A percentile compares a stretch with the other conserved stretches of the same genome.
Evolutionary conservation across 2,329 filamentous ascomycete genomes (phyloP).

Genomic region (Colletotrichum sp.): DNA sequence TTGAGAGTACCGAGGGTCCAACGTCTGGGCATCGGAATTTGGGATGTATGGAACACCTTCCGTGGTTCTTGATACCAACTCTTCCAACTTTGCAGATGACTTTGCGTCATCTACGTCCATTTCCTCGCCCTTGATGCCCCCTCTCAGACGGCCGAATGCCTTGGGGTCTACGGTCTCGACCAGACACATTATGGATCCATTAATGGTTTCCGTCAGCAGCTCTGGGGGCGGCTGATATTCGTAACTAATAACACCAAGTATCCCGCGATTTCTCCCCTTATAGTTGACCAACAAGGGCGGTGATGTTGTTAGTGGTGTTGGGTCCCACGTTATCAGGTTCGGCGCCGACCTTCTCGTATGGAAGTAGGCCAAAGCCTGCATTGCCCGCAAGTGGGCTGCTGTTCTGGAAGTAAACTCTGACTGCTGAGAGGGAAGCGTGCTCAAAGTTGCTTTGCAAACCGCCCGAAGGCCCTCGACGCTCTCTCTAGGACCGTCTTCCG

Average conservation of each 20-base stretch:
- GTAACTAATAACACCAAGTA: conserved; percentile 72
- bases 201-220: conserved; percentile 68
- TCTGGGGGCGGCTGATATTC: conserved; percentile 65
- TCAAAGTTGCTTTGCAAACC: conserved; percentile 48
- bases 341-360: conserved; percentile 46
- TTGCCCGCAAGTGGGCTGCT: conserved; percentile 69
- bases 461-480: conserved; percentile 58
- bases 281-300: conserved; percentile 70
- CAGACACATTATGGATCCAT: conserved; percentile 73
- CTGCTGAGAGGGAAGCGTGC: conserved; percentile 63
- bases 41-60: conserved; percentile 69
- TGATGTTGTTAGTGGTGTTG: conserved; percentile 58
- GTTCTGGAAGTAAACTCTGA: conserved; percentile 63
- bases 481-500: conserved; percentile 63
- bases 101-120: conserved; percentile 22
- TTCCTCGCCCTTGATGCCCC: not conserved
- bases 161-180: conserved; percentile 62
- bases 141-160: conserved; percentile 48
- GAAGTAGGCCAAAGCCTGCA: conserved; percentile 85
- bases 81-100: not conserved
- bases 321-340: conserved; percentile 49
- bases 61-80: conserved; percentile 43
- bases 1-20: conserved; percentile 64
- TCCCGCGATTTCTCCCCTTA: conserved; percentile 50
- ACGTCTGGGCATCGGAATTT: conserved; percentile 54